Percentiles rank a stretch among this genome's conserved stretches.
Evolutionary conservation across 176 grass and related monocot genomes (phyloP).

Genomic region (Typha latifolia): DNA sequence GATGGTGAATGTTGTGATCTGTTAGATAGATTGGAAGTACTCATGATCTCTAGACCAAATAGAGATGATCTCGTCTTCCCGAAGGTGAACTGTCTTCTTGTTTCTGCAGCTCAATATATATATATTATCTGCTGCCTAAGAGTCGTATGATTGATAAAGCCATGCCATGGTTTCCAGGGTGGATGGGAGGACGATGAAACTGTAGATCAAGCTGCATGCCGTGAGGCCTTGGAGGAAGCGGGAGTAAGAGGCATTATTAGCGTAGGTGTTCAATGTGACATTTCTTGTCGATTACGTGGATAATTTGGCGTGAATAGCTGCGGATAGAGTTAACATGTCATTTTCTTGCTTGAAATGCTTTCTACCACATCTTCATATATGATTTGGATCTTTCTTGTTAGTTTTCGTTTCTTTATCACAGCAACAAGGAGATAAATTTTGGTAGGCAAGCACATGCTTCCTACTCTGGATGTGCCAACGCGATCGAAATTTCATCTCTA

Average conservation of each 20-base stretch:
- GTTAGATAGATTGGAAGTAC: constrained; percentile 48
- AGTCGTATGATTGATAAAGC: constrained; percentile 3
- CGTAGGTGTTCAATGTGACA: constrained; percentile 24
- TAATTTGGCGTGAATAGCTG: not conserved
- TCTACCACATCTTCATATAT: no score
- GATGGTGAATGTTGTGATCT: constrained; percentile 16
- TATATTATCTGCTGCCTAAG: not conserved
- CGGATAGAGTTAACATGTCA: not conserved
- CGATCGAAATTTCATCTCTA: no score
- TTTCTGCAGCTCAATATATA: not conserved
- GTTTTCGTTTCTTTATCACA: no score
- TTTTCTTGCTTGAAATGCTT: not conserved
- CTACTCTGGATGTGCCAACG: no score
- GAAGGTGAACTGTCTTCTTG: constrained; percentile 32
- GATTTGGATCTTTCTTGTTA: no score
- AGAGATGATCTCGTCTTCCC: constrained; percentile 72
- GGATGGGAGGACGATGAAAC: constrained; percentile 91
- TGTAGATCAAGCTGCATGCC: constrained; percentile 57
- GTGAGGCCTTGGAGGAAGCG: constrained; percentile 84
- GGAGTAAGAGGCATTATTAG: constrained; percentile 65
- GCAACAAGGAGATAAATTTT: no score
- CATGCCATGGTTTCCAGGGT: constrained; percentile 27
- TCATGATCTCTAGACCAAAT: constrained; percentile 80
- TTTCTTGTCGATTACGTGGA: not conserved
- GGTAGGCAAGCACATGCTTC: no score